These are phyloP conservation scores for Tulasnella sp. DNA, from an alignment of 768 basidiomycete species.

Conservation along the genomic window DNA sequence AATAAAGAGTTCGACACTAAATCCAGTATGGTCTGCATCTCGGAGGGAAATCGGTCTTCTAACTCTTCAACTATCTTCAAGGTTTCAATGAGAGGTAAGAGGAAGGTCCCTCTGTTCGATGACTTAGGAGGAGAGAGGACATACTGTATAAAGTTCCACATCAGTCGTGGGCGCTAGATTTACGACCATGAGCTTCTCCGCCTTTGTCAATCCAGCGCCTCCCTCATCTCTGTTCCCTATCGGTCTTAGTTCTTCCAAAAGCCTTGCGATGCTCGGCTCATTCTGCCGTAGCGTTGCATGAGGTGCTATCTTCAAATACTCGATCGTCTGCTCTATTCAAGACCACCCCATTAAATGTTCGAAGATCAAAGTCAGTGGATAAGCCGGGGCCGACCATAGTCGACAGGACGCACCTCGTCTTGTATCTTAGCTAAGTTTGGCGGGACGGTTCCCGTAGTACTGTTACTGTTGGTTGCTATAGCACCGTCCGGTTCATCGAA, in stretches of 20 bases:
- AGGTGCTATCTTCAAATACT: conserved; percentile 65
- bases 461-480: not conserved
- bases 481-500: not conserved
- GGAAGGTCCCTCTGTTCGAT: not conserved
- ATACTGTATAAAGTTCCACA: conserved; percentile 81
- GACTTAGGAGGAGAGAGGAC: conserved; percentile 26
- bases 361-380: not conserved
- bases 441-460: not conserved
- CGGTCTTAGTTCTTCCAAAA: conserved; percentile 54
- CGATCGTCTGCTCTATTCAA: conserved; percentile 51
- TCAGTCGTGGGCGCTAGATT: conserved; percentile 73
- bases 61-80: conserved; percentile 84
- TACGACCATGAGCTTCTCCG: conserved; percentile 86
- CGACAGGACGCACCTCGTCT: not conserved
- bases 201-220: conserved; percentile 51
- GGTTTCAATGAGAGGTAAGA: too few species aligned
- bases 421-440: not conserved
- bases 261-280: conserved; percentile 46
- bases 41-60: conserved; percentile 65
- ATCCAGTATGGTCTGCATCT: conserved; percentile 54
- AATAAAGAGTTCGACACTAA: conserved; percentile 38
- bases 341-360: not conserved
- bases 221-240: conserved; percentile 30
- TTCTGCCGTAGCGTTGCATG: conserved; percentile 61
- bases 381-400: not conserved